Evolutionary conservation across 2,329 filamentous ascomycete genomes (phyloP).

Genomic region (Westerdykella ornata): DNA sequence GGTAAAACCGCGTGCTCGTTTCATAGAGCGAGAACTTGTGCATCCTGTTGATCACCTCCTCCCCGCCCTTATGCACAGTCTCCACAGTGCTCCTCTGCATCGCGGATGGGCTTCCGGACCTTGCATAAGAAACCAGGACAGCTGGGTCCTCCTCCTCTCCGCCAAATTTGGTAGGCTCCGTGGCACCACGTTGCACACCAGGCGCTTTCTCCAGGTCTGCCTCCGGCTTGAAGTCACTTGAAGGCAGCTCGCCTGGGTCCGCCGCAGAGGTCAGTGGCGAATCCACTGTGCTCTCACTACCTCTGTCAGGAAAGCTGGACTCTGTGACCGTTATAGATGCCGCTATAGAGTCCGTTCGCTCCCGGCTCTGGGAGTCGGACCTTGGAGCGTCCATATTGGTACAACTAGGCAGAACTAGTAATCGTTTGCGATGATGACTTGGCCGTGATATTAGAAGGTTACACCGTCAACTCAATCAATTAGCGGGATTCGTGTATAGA

Average conservation of each 20-base stretch:
- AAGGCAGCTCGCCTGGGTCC: conserved; percentile 10
- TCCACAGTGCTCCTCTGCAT: conserved; percentile 35
- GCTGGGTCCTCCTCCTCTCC: conserved; percentile 40
- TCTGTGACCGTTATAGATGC: too few species aligned
- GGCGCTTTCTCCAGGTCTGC: conserved; percentile 27
- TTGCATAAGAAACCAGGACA: conserved; percentile 34
- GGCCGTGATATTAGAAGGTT: too few species aligned
- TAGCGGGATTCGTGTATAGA: too few species aligned
- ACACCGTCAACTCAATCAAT: too few species aligned
- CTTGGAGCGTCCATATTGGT: too few species aligned
- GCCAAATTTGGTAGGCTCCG: conserved; percentile 31
- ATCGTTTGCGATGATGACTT: too few species aligned
- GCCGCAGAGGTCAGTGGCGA: background rate
- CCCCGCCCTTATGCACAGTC: conserved; percentile 39
- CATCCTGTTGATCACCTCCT: conserved; percentile 54
- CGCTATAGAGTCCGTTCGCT: too few species aligned
- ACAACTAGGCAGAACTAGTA: too few species aligned
- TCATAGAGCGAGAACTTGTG: conserved; percentile 98
- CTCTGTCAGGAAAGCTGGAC: too few species aligned
- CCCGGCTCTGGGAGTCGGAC: too few species aligned
- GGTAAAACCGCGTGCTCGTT: conserved; percentile 86
- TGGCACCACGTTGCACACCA: conserved; percentile 24
- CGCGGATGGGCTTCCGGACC: conserved; percentile 35
- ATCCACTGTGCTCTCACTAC: too few species aligned
- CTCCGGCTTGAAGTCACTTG: conserved; percentile 27